Evolutionary conservation across 2,329 filamentous ascomycete genomes (phyloP).

Genomic region (Mycosphaerelloides madeirae): DNA sequence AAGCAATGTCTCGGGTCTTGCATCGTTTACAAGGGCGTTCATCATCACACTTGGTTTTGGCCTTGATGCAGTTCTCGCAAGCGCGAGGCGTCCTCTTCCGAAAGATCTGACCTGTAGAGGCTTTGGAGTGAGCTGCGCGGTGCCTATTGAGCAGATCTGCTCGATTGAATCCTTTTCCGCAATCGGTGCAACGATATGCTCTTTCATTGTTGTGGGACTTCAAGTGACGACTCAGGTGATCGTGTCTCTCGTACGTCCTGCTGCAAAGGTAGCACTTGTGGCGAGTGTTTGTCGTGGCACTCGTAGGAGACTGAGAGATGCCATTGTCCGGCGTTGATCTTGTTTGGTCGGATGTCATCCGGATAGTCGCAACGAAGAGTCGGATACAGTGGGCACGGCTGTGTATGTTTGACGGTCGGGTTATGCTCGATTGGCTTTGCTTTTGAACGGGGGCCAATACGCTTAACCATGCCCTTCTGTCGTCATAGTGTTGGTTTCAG

Average conservation of each 20-base stretch:
- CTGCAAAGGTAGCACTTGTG: conserved; percentile 24
- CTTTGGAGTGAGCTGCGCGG: conserved; percentile 22
- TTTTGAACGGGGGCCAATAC: too few species aligned
- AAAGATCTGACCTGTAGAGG: conserved; percentile 16
- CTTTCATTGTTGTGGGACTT: conserved; percentile 28
- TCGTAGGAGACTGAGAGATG: not conserved
- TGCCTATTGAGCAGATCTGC: conserved; percentile 27
- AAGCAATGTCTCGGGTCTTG: conserved; percentile 17
- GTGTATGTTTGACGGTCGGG: too few species aligned
- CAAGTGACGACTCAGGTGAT: conserved; percentile 24
- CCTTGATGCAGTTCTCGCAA: conserved; percentile 23
- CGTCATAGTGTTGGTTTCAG: too few species aligned
- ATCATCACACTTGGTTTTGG: conserved; percentile 27
- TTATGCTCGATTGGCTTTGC: not conserved
- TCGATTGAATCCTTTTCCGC: conserved; percentile 28
- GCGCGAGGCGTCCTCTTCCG: conserved; percentile 22
- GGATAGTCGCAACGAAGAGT: not conserved
- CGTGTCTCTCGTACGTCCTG: conserved; percentile 23
- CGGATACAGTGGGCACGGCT: not conserved
- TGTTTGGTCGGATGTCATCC: conserved; percentile 2
- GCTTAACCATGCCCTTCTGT: too few species aligned
- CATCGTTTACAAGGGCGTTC: conserved; percentile 26
- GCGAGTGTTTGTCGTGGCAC: conserved; percentile 4
- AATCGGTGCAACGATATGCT: conserved; percentile 20
- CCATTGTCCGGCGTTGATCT: too few species aligned